These are phyloP conservation scores for Globisporangium polare DNA, from an alignment of 352 stramenopile species.

Conservation along the genomic window DNA sequence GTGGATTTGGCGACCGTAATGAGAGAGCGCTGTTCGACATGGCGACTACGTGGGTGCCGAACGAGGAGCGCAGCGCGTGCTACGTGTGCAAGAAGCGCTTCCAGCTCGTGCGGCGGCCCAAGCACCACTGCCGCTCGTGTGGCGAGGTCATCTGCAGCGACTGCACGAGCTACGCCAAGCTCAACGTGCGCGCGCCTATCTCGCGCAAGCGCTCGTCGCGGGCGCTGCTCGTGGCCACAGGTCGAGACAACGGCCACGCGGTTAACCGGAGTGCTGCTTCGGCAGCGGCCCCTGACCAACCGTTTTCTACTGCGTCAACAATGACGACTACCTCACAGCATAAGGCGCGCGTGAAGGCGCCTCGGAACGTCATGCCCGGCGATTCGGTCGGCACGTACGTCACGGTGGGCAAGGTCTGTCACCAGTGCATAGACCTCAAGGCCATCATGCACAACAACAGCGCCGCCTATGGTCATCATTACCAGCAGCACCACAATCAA, in stretches of 20 bases:
- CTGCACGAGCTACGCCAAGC: constrained; percentile 40
- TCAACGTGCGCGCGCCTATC: constrained; percentile 29
- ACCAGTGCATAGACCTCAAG: constrained; percentile 48
- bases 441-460: constrained; percentile 33
- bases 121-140: constrained; percentile 73
- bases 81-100: constrained; percentile 64
- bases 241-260: not conserved
- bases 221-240: not conserved
- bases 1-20: not conserved
- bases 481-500: not conserved
- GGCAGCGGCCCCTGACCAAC: not conserved
- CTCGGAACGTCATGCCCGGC: not conserved
- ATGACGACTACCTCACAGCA: not conserved
- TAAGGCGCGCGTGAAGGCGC: not conserved
- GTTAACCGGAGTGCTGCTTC: not conserved
- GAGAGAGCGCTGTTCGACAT: constrained; percentile 39
- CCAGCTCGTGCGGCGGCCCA: constrained; percentile 45
- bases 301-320: not conserved
- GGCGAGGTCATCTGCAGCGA: constrained; percentile 60
- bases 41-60: constrained; percentile 54
- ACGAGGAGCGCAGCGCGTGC: constrained; percentile 47
- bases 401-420: constrained; percentile 59
- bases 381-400: constrained; percentile 21
- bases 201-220: constrained; percentile 1
- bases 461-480: constrained; percentile 20